Percentiles rank a stretch among this genome's conserved stretches.
These are phyloP conservation scores for Cladosporium sp. DNA, from an alignment of 2,329 filamentous ascomycete genomes.

Conservation along the genomic window DNA sequence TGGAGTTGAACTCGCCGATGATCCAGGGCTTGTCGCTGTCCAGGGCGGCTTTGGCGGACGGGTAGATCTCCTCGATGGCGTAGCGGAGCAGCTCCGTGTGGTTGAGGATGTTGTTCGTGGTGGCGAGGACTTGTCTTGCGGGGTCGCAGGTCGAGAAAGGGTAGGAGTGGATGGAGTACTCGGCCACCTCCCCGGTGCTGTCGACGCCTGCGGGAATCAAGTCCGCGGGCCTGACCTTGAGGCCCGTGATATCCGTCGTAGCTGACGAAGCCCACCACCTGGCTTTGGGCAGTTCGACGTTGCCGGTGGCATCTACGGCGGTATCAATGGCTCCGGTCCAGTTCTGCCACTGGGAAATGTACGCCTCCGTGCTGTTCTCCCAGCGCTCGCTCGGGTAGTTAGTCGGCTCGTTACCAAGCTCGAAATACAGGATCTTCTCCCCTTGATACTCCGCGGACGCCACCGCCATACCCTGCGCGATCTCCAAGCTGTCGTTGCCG, in stretches of 20 bases:
- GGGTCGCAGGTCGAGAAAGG: conserved; percentile 27
- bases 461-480: conserved; percentile 24
- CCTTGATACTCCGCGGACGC: conserved; percentile 24
- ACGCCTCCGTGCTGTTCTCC: conserved; percentile 22
- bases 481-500: conserved; percentile 24
- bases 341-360: conserved; percentile 27
- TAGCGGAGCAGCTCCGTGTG: conserved; percentile 23
- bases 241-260: conserved; percentile 23
- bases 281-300: conserved; percentile 9
- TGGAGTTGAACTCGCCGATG: conserved; percentile 38
- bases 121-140: conserved; percentile 19
- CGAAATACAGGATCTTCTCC: conserved; percentile 22
- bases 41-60: conserved; percentile 24
- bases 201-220: conserved; percentile 26
- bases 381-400: conserved; percentile 23
- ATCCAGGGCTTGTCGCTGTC: conserved; percentile 24
- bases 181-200: conserved; percentile 19
- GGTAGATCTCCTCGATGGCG: conserved; percentile 25
- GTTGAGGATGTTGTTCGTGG: conserved; percentile 25
- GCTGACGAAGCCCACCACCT: conserved; percentile 27
- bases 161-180: conserved; percentile 28
- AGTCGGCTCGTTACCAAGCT: conserved; percentile 28
- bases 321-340: conserved; percentile 24
- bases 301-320: conserved; percentile 17
- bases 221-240: conserved; percentile 25